A percentile compares a stretch with the other conserved stretches of the same genome.
These are phyloP conservation scores for Leishmania lainsoni DNA, from an alignment of 208 protist species.

Conservation along the genomic window DNA sequence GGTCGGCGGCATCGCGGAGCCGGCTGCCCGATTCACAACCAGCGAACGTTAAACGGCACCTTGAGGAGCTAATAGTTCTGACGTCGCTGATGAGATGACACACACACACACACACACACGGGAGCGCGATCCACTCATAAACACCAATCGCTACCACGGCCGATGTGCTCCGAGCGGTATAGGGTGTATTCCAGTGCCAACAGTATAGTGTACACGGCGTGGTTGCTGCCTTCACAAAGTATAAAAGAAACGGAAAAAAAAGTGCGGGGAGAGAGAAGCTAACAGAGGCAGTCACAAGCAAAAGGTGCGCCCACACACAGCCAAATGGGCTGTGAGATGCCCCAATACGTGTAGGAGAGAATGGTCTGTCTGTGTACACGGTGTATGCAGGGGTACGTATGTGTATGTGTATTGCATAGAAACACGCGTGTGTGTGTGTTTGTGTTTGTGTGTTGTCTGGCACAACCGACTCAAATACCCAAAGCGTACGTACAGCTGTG, in stretches of 20 bases:
- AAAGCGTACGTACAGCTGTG: not conserved
- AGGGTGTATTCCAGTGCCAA: not conserved
- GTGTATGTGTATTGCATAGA: not conserved
- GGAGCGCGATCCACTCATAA: not conserved
- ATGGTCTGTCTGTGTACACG: not conserved
- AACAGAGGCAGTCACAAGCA: not conserved
- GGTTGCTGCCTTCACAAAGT: not conserved
- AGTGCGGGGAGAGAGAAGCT: not conserved
- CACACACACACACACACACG: not conserved
- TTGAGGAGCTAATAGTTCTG: not conserved
- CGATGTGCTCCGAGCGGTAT: not conserved
- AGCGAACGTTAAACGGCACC: not conserved
- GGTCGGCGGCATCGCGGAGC: conserved; percentile 3
- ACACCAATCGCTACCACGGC: not conserved
- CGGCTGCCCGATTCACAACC: not conserved
- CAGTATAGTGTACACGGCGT: not conserved
- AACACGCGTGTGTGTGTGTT: not conserved
- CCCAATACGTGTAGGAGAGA: not conserved
- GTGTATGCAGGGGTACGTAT: not conserved
- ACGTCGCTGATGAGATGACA: not conserved
- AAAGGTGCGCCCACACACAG: not conserved
- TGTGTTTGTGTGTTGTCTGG: not conserved
- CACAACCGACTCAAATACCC: not conserved
- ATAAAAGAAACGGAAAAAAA: not conserved
- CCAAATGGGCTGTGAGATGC: not conserved